A percentile compares a stretch with the other conserved stretches of the same genome.
These are phyloP conservation scores for Codiaeum variegatum DNA, from an alignment of 441 rosid species.

Conservation along the genomic window DNA sequence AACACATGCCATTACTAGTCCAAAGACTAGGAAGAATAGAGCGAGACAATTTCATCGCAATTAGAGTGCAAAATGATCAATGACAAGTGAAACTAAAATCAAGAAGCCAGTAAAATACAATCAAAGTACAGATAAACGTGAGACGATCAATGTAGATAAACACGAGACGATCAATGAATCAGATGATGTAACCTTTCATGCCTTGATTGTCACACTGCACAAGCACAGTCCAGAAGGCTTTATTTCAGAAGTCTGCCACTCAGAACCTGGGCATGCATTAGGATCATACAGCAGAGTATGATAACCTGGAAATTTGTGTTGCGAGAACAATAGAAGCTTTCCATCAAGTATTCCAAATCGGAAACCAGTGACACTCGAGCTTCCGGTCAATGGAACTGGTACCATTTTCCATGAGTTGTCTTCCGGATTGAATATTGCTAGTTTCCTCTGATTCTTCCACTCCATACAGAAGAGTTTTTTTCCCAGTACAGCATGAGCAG, in stretches of 20 bases:
- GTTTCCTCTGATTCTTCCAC: slow-evolving; percentile 92
- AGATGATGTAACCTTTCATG: slow-evolving; percentile 34
- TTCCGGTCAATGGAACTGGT: slow-evolving; percentile 75
- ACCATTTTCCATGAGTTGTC: slow-evolving; percentile 84
- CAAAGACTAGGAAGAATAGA: neutral
- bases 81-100: slow-evolving; percentile 8
- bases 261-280: slow-evolving; percentile 57
- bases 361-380: slow-evolving; percentile 56
- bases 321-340: slow-evolving; percentile 70
- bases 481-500: slow-evolving; percentile 82
- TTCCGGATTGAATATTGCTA: slow-evolving; percentile 61
- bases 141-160: neutral
- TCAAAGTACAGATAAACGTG: slow-evolving; percentile 2
- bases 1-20: neutral
- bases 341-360: slow-evolving; percentile 75
- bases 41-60: neutral
- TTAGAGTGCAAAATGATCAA: neutral
- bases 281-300: slow-evolving; percentile 75
- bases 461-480: slow-evolving; percentile 83
- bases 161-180: neutral
- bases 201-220: slow-evolving; percentile 78
- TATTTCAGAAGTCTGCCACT: slow-evolving; percentile 71
- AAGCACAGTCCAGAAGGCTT: slow-evolving; percentile 75
- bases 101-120: neutral
- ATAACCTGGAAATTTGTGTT: slow-evolving; percentile 51